These are phyloP conservation scores for Leccinum obscurum DNA, from an alignment of 768 basidiomycete genomes.

Conservation along the genomic window DNA sequence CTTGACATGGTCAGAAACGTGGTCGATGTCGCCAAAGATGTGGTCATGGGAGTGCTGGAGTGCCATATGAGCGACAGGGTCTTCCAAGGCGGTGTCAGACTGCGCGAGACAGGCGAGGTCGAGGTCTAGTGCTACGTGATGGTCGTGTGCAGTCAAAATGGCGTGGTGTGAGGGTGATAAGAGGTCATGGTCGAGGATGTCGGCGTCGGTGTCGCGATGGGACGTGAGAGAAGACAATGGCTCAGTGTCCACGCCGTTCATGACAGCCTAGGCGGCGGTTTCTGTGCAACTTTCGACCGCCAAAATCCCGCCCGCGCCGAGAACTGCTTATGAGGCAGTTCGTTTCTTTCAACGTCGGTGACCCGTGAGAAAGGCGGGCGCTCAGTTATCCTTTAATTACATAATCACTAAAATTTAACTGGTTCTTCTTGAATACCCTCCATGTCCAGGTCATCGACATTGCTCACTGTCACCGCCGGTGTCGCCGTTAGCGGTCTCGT, in stretches of 20 bases:
- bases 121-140: slow-evolving; percentile 32
- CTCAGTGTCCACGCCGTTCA: slow-evolving; percentile 45
- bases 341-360: slow-evolving; percentile 25
- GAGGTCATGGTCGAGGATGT: slow-evolving; percentile 35
- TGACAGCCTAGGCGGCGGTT: slow-evolving; percentile 32
- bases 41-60: slow-evolving; percentile 34
- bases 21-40: slow-evolving; percentile 34
- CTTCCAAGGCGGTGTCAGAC: slow-evolving; percentile 28
- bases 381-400: slow-evolving; percentile 22
- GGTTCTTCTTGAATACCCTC: slow-evolving; percentile 1
- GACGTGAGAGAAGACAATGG: slow-evolving; percentile 31
- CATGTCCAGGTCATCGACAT: slow-evolving; percentile 37
- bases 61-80: slow-evolving; percentile 28
- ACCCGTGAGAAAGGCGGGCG: slow-evolving; percentile 21
- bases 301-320: slow-evolving; percentile 19
- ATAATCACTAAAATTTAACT: slow-evolving; percentile 15
- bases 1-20: slow-evolving; percentile 35
- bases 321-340: slow-evolving; percentile 23
- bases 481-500: slow-evolving; percentile 55
- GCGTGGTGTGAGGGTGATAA: slow-evolving; percentile 34
- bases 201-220: slow-evolving; percentile 28
- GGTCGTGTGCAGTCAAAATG: slow-evolving; percentile 30
- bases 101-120: slow-evolving; percentile 29
- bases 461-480: slow-evolving; percentile 40
- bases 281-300: slow-evolving; percentile 21